phyloP scores from a whole-genome alignment of 306 rosid genomes.

The Citrullus colocynthis region DNA sequence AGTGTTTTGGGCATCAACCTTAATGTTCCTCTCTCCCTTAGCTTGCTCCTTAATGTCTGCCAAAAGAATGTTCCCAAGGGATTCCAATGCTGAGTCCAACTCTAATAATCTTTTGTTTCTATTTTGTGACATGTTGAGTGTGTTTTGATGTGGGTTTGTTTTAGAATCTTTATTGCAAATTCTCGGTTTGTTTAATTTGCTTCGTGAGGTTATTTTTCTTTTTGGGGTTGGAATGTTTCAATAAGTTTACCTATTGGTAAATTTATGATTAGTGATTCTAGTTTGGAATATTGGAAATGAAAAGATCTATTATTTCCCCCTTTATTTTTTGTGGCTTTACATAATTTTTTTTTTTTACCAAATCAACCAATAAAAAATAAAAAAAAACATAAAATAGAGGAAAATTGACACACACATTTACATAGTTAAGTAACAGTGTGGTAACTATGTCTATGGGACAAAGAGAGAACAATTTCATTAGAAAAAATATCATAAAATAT shows the following conservation, averaged over 20 bases:
- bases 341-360: too few relatives aligned
- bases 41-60: slow-evolving; percentile 64
- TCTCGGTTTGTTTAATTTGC: neutral
- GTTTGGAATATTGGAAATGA: neutral
- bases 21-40: slow-evolving; percentile 55
- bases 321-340: too few relatives aligned
- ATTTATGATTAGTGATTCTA: neutral
- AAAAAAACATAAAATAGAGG: too few relatives aligned
- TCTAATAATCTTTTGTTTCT: neutral
- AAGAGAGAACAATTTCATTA: too few relatives aligned
- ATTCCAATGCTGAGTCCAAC: slow-evolving; percentile 30
- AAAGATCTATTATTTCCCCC: neutral
- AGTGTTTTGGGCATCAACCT: slow-evolving; percentile 49
- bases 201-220: neutral
- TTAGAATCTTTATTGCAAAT: neutral
- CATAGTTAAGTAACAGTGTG: too few relatives aligned
- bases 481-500: too few relatives aligned
- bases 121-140: neutral
- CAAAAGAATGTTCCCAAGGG: slow-evolving; percentile 18
- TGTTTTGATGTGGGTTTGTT: neutral
- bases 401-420: too few relatives aligned
- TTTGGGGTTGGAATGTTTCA: neutral
- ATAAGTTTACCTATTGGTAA: neutral
- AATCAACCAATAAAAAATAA: too few relatives aligned
- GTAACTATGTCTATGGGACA: too few relatives aligned